phyloP scores from a whole-genome alignment of 225 moss, liverwort and hornwort species.

The Polytrichum commune region DNA sequence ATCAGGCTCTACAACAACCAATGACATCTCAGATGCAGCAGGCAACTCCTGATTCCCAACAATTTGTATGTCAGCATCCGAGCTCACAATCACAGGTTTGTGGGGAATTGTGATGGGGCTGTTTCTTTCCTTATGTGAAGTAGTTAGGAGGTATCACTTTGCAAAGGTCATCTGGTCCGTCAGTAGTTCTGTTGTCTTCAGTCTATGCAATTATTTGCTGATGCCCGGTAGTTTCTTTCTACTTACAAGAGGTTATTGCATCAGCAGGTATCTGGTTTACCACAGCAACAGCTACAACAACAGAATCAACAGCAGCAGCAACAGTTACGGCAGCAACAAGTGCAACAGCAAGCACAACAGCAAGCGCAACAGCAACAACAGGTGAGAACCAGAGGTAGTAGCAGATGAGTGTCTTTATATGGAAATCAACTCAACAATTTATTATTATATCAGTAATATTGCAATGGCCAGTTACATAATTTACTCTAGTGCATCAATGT shows the following conservation, averaged over 20 bases:
- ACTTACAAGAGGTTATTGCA: neutral
- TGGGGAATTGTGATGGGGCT: neutral
- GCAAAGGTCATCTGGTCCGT: neutral
- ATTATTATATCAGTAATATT: neutral
- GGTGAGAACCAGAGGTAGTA: slow-evolving; percentile 18
- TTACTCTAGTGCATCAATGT: neutral
- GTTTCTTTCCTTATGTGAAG: neutral
- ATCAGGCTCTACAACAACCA: slow-evolving; percentile 58
- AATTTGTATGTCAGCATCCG: slow-evolving; percentile 45
- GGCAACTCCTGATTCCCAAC: slow-evolving; percentile 45
- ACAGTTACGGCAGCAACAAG: slow-evolving; percentile 1
- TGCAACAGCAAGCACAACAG: slow-evolving; percentile 4
- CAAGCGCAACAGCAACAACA: slow-evolving; percentile 40
- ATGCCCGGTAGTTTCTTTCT: neutral
- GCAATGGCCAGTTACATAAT: neutral
- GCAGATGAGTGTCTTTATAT: slow-evolving; percentile 21
- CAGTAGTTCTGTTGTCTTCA: neutral
- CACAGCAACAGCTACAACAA: slow-evolving; percentile 23
- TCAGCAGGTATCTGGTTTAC: slow-evolving; percentile 35
- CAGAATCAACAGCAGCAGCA: neutral
- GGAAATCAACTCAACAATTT: neutral
- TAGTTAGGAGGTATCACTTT: neutral
- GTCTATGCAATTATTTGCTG: neutral
- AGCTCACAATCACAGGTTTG: slow-evolving; percentile 43
- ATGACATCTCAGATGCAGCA: slow-evolving; percentile 67